Conservation (phyloP, 495 filamentous ascomycete species). For the Opeltia flavorubescens region DNA sequence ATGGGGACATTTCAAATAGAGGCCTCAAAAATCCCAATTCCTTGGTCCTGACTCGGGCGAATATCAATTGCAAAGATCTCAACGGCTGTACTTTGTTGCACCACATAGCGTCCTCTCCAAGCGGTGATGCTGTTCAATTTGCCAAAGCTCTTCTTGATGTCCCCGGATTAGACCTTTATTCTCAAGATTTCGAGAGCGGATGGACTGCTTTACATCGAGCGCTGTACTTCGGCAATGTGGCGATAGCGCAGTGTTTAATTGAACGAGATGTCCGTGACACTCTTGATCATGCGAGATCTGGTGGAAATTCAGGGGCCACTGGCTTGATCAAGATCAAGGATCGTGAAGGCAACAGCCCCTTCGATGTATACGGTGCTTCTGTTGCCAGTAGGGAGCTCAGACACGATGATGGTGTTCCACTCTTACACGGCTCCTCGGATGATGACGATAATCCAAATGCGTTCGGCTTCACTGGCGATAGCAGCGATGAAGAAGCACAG, state of each 20-base stretch:
- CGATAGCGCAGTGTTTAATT: slow-evolving; percentile 68
- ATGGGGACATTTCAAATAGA: slow-evolving; percentile 10
- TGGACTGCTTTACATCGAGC: slow-evolving; percentile 93
- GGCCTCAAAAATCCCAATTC: slow-evolving; percentile 4
- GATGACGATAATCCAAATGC: slow-evolving; percentile 27
- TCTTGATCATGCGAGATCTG: slow-evolving; percentile 32
- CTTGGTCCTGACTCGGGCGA: slow-evolving; percentile 41
- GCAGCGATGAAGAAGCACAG: slow-evolving; percentile 16
- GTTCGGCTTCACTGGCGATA: slow-evolving; percentile 25
- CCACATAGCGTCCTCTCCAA: slow-evolving; percentile 62
- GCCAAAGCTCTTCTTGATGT: slow-evolving; percentile 65
- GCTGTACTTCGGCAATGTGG: slow-evolving; percentile 82
- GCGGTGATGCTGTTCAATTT: slow-evolving; percentile 51
- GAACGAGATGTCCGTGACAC: slow-evolving; percentile 56
- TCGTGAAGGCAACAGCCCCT: slow-evolving; percentile 83
- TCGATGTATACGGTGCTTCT: slow-evolving; percentile 77
- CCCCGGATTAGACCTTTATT: slow-evolving; percentile 71
- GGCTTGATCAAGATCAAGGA: slow-evolving; percentile 90
- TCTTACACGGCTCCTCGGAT: slow-evolving; percentile 14
- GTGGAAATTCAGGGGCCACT: slow-evolving; percentile 33
- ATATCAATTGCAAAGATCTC: slow-evolving; percentile 71
- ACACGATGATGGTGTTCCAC: slow-evolving; percentile 8
- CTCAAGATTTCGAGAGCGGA: slow-evolving; percentile 79
- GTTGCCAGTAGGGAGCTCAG: slow-evolving; percentile 47
- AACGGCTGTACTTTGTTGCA: slow-evolving; percentile 72